Conservation (phyloP, 2,329 filamentous ascomycete genomes). For the Aureobasidium leucospermi region DNA sequence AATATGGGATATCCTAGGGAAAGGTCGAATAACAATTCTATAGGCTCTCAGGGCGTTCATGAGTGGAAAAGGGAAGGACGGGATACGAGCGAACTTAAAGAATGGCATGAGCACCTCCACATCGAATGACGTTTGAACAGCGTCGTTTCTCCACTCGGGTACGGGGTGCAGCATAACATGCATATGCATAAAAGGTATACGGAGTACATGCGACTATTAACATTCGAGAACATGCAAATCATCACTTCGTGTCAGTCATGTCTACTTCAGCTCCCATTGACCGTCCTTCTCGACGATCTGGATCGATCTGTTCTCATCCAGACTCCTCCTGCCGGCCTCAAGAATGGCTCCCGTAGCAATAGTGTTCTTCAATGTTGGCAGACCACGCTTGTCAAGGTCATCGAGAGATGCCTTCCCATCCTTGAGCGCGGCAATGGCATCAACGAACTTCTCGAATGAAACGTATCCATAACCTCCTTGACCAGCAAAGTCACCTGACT, state of each 20-base stretch:
- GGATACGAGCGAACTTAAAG: not conserved
- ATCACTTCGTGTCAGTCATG: not conserved
- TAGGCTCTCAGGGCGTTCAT: not conserved
- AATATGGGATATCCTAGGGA: not conserved
- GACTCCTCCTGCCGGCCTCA: constrained; percentile 73
- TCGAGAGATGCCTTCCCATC: constrained; percentile 63
- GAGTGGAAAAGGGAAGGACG: not conserved
- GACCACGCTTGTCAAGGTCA: constrained; percentile 68
- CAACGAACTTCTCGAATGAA: constrained; percentile 92
- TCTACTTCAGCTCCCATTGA: constrained; percentile 58
- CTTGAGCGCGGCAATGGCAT: constrained; percentile 74
- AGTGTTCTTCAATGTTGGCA: constrained; percentile 83
- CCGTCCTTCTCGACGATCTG: constrained; percentile 62
- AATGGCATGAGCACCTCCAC: not conserved
- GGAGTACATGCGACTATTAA: not conserved
- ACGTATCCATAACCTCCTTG: constrained; percentile 91
- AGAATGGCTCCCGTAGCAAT: constrained; percentile 87
- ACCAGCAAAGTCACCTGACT: constrained; percentile 88
- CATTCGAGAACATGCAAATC: not conserved
- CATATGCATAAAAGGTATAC: not conserved
- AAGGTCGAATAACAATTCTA: not conserved
- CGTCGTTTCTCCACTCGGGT: not conserved
- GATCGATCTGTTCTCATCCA: constrained; percentile 75
- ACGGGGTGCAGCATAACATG: not conserved
- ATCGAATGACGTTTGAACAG: not conserved